Evolutionary conservation across 2,329 filamentous ascomycete species (phyloP).

Genomic region (Pseudogymnoascus pannorum): DNA sequence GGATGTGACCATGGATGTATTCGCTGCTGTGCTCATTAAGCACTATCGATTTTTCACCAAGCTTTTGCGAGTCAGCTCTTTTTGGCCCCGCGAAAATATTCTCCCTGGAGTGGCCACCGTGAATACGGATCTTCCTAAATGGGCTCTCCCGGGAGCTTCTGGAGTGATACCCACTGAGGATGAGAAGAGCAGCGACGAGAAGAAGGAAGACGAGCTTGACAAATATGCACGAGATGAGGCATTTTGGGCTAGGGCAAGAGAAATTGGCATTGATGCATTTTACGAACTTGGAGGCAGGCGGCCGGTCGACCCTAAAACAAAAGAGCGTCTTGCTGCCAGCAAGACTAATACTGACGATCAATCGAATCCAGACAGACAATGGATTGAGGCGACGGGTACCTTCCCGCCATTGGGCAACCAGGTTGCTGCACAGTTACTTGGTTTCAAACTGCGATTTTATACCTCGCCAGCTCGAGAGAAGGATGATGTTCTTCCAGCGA

Average conservation of each 20-base stretch:
- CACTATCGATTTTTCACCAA: conserved; percentile 93
- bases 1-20: conserved; percentile 91
- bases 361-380: conserved; percentile 50
- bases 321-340: conserved; percentile 37
- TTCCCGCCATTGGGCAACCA: conserved; percentile 79
- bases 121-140: conserved; percentile 66
- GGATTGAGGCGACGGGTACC: conserved; percentile 75
- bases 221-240: conserved; percentile 59
- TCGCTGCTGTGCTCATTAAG: conserved; percentile 86
- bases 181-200: conserved; percentile 59
- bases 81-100: conserved; percentile 74
- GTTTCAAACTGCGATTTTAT: conserved; percentile 96
- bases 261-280: conserved; percentile 73
- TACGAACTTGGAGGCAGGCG: conserved; percentile 78
- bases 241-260: conserved; percentile 77
- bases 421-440: conserved; percentile 87
- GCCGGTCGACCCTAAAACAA: conserved; percentile 51
- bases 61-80: conserved; percentile 82
- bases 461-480: conserved; percentile 69
- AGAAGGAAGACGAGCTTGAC: conserved; percentile 45
- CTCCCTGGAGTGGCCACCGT: conserved; percentile 36
- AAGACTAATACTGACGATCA: conserved; percentile 26
- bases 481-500: conserved; percentile 75
- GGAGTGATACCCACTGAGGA: conserved; percentile 59
- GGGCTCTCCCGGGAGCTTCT: conserved; percentile 69